These are phyloP conservation scores for Haplographium delicatum DNA, from an alignment of 495 filamentous ascomycete genomes.

Conservation along the genomic window DNA sequence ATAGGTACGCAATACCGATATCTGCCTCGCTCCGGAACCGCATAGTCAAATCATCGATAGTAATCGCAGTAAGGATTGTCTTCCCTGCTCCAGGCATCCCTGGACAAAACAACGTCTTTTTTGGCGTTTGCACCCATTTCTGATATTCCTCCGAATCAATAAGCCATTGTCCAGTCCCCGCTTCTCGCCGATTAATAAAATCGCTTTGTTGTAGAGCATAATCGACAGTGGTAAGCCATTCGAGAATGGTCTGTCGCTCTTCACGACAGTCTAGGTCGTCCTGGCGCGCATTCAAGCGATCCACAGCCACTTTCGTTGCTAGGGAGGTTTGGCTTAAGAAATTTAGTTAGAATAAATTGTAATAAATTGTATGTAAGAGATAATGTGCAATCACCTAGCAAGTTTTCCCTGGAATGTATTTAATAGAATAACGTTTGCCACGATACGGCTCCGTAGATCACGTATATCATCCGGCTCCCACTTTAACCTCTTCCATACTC, in stretches of 20 bases:
- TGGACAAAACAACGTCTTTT: slow-evolving; percentile 32
- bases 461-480: slow-evolving; percentile 9
- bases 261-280: slow-evolving; percentile 8
- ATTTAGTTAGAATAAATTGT: too few species aligned
- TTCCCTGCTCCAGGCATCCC: slow-evolving; percentile 36
- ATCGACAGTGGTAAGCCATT: slow-evolving; percentile 17
- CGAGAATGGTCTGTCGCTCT: slow-evolving; percentile 1
- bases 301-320: not conserved
- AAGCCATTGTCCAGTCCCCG: slow-evolving; percentile 38
- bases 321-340: too few species aligned
- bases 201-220: slow-evolving; percentile 32
- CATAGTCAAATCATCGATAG: slow-evolving; percentile 30
- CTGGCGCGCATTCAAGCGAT: slow-evolving; percentile 4
- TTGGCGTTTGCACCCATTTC: slow-evolving; percentile 26
- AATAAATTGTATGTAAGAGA: too few species aligned
- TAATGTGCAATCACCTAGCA: slow-evolving; percentile 4
- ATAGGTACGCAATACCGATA: slow-evolving; percentile 36
- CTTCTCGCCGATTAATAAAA: slow-evolving; percentile 28
- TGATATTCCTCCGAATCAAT: slow-evolving; percentile 31
- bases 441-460: slow-evolving; percentile 7
- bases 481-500: slow-evolving; percentile 28
- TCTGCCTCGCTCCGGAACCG: slow-evolving; percentile 16
- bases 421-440: slow-evolving; percentile 6
- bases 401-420: slow-evolving; percentile 1
- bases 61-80: slow-evolving; percentile 24